Percentiles rank a stretch among this genome's conserved stretches.
phyloP scores from a whole-genome alignment of 441 rosid genomes.

The Francoa sonchifolia region DNA sequence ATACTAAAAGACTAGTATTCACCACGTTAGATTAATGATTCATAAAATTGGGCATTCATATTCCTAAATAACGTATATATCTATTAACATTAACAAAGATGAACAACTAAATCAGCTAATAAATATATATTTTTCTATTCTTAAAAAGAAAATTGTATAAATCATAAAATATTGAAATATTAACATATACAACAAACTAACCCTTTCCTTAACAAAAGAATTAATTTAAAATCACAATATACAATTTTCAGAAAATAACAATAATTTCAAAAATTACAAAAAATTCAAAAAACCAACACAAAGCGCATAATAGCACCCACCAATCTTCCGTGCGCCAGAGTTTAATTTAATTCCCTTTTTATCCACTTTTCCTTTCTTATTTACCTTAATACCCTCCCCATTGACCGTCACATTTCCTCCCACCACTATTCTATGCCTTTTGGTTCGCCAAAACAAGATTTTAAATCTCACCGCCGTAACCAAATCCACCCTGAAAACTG shows the following conservation, averaged over 20 bases:
- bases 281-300: conserved; percentile 16
- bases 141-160: too few relatives aligned
- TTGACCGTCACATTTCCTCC: conserved; percentile 41
- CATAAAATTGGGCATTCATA: too few relatives aligned
- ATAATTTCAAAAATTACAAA: conserved; percentile 21
- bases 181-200: neutral
- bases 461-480: conserved; percentile 55
- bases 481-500: conserved; percentile 50
- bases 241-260: too few relatives aligned
- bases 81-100: too few relatives aligned
- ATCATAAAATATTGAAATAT: too few relatives aligned
- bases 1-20: too few relatives aligned
- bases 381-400: conserved; percentile 19
- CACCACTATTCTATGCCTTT: conserved; percentile 30
- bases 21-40: too few relatives aligned
- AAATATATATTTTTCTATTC: too few relatives aligned
- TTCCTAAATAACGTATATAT: too few relatives aligned
- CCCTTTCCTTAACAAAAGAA: too few relatives aligned
- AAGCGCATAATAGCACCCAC: conserved; percentile 7
- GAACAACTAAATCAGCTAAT: too few relatives aligned
- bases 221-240: conserved; percentile 4
- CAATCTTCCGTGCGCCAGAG: conserved; percentile 22
- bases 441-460: conserved; percentile 49
- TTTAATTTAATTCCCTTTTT: conserved; percentile 33
- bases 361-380: too few relatives aligned